These are phyloP conservation scores for Glebionis coronaria DNA, from an alignment of 129 eudicot genomes.

Conservation along the genomic window DNA sequence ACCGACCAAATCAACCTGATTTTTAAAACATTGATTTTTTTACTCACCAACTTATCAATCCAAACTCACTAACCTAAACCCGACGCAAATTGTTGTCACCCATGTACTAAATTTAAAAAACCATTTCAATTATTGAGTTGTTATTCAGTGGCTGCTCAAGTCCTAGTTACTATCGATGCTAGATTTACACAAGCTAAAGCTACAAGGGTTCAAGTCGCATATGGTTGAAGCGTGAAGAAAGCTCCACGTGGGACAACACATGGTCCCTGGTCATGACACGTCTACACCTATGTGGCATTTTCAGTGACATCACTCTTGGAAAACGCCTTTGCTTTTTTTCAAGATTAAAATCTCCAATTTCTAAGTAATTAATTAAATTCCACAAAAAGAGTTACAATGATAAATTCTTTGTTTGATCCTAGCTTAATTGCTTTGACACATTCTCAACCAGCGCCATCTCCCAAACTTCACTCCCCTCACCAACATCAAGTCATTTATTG, in stretches of 20 bases:
- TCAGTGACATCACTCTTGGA: conserved; percentile 26
- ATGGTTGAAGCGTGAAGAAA: conserved; percentile 23
- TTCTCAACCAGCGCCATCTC: no score
- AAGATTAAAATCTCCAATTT: conserved; percentile 25
- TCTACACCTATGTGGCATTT: conserved; percentile 33
- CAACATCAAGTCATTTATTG: no score
- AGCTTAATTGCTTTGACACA: no score
- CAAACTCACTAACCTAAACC: no score
- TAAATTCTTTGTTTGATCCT: not conserved
- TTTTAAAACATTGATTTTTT: not conserved
- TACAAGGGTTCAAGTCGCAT: not conserved
- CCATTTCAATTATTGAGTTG: no score
- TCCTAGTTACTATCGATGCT: no score
- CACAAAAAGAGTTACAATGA: not conserved
- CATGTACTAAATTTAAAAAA: no score
- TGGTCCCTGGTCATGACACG: conserved; percentile 34
- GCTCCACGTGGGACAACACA: conserved; percentile 35
- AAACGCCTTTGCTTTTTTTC: conserved; percentile 28
- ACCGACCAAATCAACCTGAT: no score
- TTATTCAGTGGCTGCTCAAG: no score
- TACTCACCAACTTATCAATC: no score
- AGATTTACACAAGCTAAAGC: not conserved
- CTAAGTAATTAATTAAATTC: conserved; percentile 10
- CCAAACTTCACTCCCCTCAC: no score
- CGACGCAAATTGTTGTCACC: no score